Evolutionary conservation across 164 flowering plant genomes (phyloP).

Genomic region (Tetracentron sinense): DNA sequence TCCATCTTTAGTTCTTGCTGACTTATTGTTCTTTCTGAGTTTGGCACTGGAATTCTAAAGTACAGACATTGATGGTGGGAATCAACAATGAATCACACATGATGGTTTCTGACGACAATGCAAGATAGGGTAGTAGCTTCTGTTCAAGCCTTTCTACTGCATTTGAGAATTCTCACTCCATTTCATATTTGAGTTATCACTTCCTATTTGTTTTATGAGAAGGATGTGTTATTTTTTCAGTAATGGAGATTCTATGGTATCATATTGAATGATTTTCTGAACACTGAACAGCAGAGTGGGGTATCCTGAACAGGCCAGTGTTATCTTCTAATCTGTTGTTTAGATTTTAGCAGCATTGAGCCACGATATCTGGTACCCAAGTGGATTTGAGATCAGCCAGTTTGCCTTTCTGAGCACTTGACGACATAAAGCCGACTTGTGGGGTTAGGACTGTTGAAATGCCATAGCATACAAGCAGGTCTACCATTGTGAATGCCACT

Average conservation of each 20-base stretch:
- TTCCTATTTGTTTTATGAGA: background rate
- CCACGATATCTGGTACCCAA: constrained; percentile 15
- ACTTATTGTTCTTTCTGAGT: background rate
- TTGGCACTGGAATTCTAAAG: constrained; percentile 3
- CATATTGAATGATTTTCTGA: constrained; percentile 21
- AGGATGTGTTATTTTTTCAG: constrained; percentile 1
- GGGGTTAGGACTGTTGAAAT: constrained; percentile 6
- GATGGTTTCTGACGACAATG: background rate
- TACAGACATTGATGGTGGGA: background rate
- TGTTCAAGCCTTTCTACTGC: background rate
- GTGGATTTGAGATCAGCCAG: constrained; percentile 23
- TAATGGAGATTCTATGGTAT: constrained; percentile 9
- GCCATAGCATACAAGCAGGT: constrained; percentile 7
- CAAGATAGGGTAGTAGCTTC: background rate
- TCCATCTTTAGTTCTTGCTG: background rate
- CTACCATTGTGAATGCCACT: constrained; percentile 4
- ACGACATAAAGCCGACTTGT: constrained; percentile 13
- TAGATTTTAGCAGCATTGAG: constrained; percentile 21
- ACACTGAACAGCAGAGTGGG: constrained; percentile 31
- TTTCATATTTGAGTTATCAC: constrained; percentile 1
- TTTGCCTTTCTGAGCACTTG: constrained; percentile 22
- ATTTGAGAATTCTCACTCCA: background rate
- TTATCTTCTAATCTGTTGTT: constrained; percentile 24
- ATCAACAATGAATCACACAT: too few species aligned
- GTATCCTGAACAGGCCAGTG: constrained; percentile 25